Percentiles rank a stretch among this genome's conserved stretches.
Conservation (phyloP, 116 monocot genomes). For the Dioscorea cayenensis region DNA sequence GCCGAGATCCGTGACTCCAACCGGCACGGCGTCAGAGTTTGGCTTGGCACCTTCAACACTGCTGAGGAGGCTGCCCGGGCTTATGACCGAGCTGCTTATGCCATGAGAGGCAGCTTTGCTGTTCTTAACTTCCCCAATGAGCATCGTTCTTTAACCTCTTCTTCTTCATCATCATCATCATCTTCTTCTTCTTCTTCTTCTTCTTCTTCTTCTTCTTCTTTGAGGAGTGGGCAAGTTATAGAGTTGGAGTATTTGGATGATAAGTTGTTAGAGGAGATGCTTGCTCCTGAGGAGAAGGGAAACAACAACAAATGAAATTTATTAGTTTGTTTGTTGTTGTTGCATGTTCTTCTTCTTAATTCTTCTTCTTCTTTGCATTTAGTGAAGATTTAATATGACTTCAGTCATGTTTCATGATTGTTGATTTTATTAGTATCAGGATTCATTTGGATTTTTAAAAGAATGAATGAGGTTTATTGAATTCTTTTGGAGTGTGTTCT, state of each 20-base stretch:
- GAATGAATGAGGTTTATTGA: too few relatives aligned
- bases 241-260: conserved; percentile 14
- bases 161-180: background rate
- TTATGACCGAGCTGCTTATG: conserved; percentile 30
- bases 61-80: conserved; percentile 32
- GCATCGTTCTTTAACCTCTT: background rate
- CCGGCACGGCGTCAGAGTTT: conserved; percentile 22
- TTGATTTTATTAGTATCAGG: too few relatives aligned
- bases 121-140: conserved; percentile 81
- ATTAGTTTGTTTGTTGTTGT: background rate
- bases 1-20: conserved; percentile 47
- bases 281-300: conserved; percentile 1
- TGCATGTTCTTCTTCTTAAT: too few relatives aligned
- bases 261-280: conserved; percentile 7
- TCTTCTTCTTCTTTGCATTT: too few relatives aligned
- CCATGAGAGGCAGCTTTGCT: conserved; percentile 21
- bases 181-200: background rate
- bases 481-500: too few relatives aligned
- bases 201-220: background rate
- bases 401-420: too few relatives aligned
- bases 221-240: background rate
- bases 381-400: too few relatives aligned
- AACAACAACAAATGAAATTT: background rate
- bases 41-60: conserved; percentile 34
- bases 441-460: too few relatives aligned